Base-by-base conservation (phyloP, 1,139 yeast species). In the Magnusiomyces ingens region DNA sequence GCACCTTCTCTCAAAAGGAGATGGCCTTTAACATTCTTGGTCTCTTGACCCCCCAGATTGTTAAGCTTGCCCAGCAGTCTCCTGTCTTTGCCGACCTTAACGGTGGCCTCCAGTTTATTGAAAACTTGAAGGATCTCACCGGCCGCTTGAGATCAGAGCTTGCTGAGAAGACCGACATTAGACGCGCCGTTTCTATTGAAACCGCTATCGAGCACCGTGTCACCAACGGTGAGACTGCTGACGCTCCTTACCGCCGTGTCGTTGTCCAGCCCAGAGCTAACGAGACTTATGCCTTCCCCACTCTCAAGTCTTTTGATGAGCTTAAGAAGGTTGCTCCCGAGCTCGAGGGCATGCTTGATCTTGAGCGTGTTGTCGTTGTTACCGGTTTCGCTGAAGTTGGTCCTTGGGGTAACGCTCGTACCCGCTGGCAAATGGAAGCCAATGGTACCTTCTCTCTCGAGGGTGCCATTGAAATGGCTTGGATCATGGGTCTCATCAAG, bases 391-490 rank as follows among this genome's bases (percentile, higher is more conserved):
- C 96, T 60, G 99, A 93, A 76, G 98, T 93, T 63, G 95, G 97
- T 69, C 99, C 99, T 69, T 94, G 97, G 96, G 99, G 99, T 81
- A 90, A 91, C 71, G 75, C 99, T 48, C 87, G 98, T 80, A 93
- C 99, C 58, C 84, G 99, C 79, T 93, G 99, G 99, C 98, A 93
- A 74, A 93, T 93, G 96, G 99, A 93, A 76, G 88, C 97, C 54
- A 63, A 73, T 58, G 99, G 99, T 66, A 90, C 87, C 68, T 93
- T 93, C 73, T 91, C 98, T n/a, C 77, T 93, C 66, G 99, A 93
- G 75, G 99, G 99, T 68, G 86, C 96, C 67, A 86, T 93, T 69
- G 99, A 93, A 77, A 91, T 93, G 96, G 98, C 99, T 52, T 93
- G 98, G 98, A 90, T 93, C 64, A 93, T 93, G 98, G 98, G 98